Conservation (phyloP, 352 stramenopile species). For the Globisporangium ultimum region DNA sequence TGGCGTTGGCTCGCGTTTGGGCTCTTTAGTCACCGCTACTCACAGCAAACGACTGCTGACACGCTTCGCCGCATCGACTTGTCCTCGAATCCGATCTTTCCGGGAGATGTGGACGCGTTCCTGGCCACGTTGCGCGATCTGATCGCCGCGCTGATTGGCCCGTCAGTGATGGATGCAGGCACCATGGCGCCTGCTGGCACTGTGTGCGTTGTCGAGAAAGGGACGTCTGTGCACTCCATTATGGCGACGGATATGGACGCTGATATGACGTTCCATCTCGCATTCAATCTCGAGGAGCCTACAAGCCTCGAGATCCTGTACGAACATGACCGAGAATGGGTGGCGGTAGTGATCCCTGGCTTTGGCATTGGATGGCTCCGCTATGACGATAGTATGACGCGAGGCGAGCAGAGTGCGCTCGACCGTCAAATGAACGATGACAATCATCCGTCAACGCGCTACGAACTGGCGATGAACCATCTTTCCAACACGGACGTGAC, state of each 20-base stretch:
- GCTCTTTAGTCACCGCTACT: not conserved
- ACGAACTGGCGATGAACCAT: constrained; percentile 7
- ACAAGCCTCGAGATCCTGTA: constrained; percentile 8
- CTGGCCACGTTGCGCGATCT: not conserved
- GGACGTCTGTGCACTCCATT: not conserved
- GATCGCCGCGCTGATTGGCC: not conserved
- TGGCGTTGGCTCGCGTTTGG: not conserved
- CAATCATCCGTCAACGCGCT: not conserved
- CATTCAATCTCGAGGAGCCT: not conserved
- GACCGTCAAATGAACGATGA: not conserved
- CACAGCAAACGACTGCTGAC: not conserved
- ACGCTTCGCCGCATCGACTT: not conserved
- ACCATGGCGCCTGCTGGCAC: not conserved
- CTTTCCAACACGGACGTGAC: constrained; percentile 2
- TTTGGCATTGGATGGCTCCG: constrained; percentile 8
- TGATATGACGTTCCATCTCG: not conserved
- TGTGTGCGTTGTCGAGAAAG: not conserved
- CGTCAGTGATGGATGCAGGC: not conserved
- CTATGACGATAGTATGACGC: not conserved
- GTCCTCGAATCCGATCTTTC: not conserved
- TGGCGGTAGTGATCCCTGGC: constrained; percentile 8
- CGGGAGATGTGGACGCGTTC: not conserved
- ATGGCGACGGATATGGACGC: not conserved
- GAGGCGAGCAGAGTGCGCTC: not conserved
- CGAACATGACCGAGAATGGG: not conserved